Evolutionary conservation across 441 rosid genomes (phyloP).

Genomic region (Mallotus repandus): DNA sequence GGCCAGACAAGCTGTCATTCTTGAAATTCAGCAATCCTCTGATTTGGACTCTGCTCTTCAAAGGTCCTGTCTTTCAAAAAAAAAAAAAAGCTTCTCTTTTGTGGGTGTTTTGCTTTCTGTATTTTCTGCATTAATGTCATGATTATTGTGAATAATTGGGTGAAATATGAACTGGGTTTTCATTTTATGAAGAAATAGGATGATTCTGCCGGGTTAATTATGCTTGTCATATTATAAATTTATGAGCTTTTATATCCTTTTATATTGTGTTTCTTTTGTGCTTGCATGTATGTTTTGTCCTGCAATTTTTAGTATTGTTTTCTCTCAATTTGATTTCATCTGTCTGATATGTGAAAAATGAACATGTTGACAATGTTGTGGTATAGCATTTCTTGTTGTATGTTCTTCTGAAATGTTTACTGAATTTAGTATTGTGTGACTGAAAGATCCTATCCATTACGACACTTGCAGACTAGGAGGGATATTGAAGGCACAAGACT

Average conservation of each 20-base stretch:
- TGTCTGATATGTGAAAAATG: neutral
- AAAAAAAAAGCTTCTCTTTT: neutral
- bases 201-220: neutral
- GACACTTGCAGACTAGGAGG: constrained; percentile 44
- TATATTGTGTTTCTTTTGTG: neutral
- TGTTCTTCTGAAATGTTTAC: neutral
- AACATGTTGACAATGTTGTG: neutral
- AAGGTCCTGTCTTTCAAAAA: constrained; percentile 33
- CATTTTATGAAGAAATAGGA: neutral
- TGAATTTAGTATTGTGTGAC: neutral
- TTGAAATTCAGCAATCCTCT: constrained; percentile 51
- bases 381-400: neutral
- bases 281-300: neutral
- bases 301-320: neutral
- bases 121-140: neutral
- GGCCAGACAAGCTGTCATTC: constrained; percentile 61
- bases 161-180: constrained; percentile 4
- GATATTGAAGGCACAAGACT: constrained; percentile 71
- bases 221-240: neutral
- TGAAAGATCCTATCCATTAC: neutral
- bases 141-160: neutral
- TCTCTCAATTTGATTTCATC: neutral
- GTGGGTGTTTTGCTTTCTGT: neutral
- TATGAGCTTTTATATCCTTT: neutral
- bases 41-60: constrained; percentile 57